Evolutionary conservation across 1,139 yeast species (phyloP), one percentile per base, ranked within the genome.

Genomic region (Pichia sp.): DNA sequence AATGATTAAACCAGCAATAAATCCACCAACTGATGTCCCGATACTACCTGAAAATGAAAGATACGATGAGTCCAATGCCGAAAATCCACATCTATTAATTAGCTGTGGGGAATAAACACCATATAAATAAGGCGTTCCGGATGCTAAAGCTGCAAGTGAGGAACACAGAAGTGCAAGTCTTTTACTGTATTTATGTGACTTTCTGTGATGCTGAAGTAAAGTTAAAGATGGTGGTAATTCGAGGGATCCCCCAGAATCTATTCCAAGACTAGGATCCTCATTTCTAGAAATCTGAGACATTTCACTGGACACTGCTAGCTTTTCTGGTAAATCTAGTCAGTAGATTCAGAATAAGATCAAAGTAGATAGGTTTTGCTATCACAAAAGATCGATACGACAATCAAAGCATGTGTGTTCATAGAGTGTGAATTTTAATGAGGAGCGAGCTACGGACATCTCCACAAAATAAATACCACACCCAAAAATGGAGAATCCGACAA

Each of bases 61-160:
- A 19, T 79, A 75, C 3, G 89, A 87, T 9, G 89, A 79, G 57
- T 80, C 80, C 0, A 80, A 71, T 0, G 85, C 76, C 0, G 84
- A 76, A 36, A 85, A 71, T 0, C 81, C 77, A 39, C 85, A 79
- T 56, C 74, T 70, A 42, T 73, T 71, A 36, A 83, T 74, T 57
- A 85, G 68, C 63, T 85, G 90, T 2, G 91, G 91, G 3, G 88
- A 81, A 63, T 81, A 86, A 16, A 81, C 80, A 1, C 91, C 87
- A 63, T 81, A 86, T 27, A 84, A 69, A 62, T 84, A 85, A 0
- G 88, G 87, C 1, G 91, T 84, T 0, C 93, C 91, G 3, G 89
- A 72, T 2, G 79, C 80, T 38, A 76, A 55, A 0, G 81, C 73
- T 5, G 74, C 77, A 8, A 76, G 53, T 2, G 69, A 60, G 0